Evolutionary conservation across 2,329 filamentous ascomycete species (phyloP).

Genomic region (Fusarium avenaceum): DNA sequence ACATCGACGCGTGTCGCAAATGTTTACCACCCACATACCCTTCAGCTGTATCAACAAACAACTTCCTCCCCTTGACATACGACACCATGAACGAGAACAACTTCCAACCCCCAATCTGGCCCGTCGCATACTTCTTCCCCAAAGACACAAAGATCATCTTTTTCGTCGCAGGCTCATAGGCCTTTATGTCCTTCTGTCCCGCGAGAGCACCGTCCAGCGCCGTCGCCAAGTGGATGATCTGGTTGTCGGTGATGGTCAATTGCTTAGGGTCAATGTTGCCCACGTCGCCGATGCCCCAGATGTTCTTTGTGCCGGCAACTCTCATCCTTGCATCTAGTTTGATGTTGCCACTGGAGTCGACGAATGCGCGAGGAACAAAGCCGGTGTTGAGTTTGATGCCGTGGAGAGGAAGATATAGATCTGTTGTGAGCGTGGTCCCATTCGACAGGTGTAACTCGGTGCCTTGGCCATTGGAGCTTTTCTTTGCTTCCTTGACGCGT

Average conservation of each 20-base stretch:
- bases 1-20: constrained; percentile 50
- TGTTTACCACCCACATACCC: constrained; percentile 51
- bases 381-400: constrained; percentile 60
- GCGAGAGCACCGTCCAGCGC: constrained; percentile 51
- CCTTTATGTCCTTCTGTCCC: constrained; percentile 6
- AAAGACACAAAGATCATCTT: constrained; percentile 51
- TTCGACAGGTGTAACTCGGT: constrained; percentile 51
- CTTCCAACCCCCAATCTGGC: constrained; percentile 54
- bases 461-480: constrained; percentile 12
- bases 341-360: constrained; percentile 53
- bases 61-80: constrained; percentile 52
- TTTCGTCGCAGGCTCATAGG: constrained; percentile 45
- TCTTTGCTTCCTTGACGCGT: constrained; percentile 49
- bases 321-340: constrained; percentile 53
- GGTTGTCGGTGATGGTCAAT: constrained; percentile 51
- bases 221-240: constrained; percentile 51
- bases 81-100: constrained; percentile 52
- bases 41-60: constrained; percentile 52
- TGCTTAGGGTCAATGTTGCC: constrained; percentile 58
- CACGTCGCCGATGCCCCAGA: constrained; percentile 60
- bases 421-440: constrained; percentile 50
- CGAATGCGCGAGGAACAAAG: constrained; percentile 54
- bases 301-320: constrained; percentile 52
- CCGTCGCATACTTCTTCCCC: constrained; percentile 49
- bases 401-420: constrained; percentile 61